These are phyloP conservation scores for Erysimum cheiranthoides DNA, from an alignment of 345 rosid genomes.

Conservation along the genomic window DNA sequence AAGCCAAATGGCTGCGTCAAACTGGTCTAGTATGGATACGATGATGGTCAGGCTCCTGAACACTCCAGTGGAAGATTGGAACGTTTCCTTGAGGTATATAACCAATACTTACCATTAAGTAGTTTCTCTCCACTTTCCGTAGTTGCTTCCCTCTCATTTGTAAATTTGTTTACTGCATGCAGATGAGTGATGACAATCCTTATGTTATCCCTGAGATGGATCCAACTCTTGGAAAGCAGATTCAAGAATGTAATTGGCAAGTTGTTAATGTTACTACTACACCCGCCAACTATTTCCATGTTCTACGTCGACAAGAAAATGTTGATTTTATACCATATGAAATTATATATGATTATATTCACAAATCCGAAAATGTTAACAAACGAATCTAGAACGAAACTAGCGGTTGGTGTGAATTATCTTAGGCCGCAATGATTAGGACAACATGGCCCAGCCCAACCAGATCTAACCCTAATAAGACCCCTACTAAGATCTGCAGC, in stretches of 20 bases:
- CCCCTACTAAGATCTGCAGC: too few species aligned
- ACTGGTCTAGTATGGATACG: slow-evolving; percentile 82
- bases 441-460: too few species aligned
- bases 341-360: too few species aligned
- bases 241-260: slow-evolving; percentile 87
- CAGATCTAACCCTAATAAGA: too few species aligned
- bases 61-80: slow-evolving; percentile 81
- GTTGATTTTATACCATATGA: too few species aligned
- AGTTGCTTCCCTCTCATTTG: neutral
- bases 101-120: neutral
- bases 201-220: slow-evolving; percentile 84
- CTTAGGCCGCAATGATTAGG: too few species aligned
- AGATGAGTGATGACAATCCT: slow-evolving; percentile 91
- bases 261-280: slow-evolving; percentile 86
- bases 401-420: too few species aligned
- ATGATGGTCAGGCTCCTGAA: slow-evolving; percentile 92
- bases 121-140: neutral
- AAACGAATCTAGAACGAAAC: too few species aligned
- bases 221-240: slow-evolving; percentile 70
- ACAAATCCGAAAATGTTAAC: too few species aligned
- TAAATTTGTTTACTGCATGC: slow-evolving; percentile 24
- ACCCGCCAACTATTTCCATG: slow-evolving; percentile 90
- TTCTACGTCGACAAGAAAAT: slow-evolving; percentile 52
- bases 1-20: slow-evolving; percentile 82
- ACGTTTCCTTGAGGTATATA: slow-evolving; percentile 73